Base-by-base conservation (phyloP, 345 rosid species). In the Murraya koenigii region DNA sequence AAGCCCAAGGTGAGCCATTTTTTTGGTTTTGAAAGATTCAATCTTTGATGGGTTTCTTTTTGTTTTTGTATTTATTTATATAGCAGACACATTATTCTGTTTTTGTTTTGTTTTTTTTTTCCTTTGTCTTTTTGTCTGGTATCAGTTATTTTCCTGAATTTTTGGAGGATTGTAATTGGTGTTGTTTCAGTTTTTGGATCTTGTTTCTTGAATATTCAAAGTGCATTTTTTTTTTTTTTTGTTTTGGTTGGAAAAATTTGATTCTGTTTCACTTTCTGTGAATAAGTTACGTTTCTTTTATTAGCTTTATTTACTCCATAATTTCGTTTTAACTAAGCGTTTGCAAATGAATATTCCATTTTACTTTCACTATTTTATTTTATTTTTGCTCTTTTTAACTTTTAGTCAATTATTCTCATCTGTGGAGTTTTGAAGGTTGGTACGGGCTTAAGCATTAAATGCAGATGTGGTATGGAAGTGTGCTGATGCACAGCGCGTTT, bases 1-100 rank as follows among this genome's bases (percentile, higher is more conserved):
- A 86, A 86, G 84, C 98, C 98, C 62, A 90, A 82, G 94, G 99
- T 91, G 41, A 78, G 58, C 19, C 0, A 3, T 1, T 33, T 30
- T 44, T 3, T 52, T 54, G 88, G 88, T 14, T 72, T 72, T 32
- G 55, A 15, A 68, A 1, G 19, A n/a, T 7, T 52, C 33, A 56
- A 30, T 7, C 19, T 36, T 41, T 76, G 6, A 14, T 59, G 22
- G 22, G 7, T n/a, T 41, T 2, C 1, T 66, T 49, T 69, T 28
- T 36, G 26, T 19, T 38, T 30, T 4, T 10, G 7, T 49, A 49
- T 49, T 49, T 49, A 49, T 49, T 4, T 49, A 4, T 52, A 4
- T 52, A 17, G 23, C 3, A 5, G 32, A 7, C 39, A 30, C 66
- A 62, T 2, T 62, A 15, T 32, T 28, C 20, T 52, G 56, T 19